Evolutionary conservation across 805 yeast species (phyloP).

Genomic region (Metschnikowia anglica): DNA sequence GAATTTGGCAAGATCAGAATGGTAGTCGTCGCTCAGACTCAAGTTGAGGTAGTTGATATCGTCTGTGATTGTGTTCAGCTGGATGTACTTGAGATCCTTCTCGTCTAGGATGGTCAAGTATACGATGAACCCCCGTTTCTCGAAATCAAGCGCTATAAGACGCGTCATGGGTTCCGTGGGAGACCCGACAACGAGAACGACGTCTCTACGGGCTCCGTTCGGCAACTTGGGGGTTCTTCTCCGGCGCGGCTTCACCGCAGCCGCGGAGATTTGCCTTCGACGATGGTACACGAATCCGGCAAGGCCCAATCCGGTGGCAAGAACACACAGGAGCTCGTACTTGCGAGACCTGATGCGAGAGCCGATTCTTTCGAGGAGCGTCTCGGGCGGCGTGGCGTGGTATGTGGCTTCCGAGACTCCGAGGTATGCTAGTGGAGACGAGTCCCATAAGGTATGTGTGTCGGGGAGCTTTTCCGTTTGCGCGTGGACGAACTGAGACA

Average conservation of each 20-base stretch:
- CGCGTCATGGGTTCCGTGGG: conserved; percentile 73
- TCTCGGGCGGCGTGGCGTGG: conserved; percentile 2
- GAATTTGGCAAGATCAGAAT: conserved; percentile 49
- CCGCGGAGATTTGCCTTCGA: not conserved
- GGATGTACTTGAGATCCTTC: conserved; percentile 51
- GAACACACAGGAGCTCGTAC: conserved; percentile 7
- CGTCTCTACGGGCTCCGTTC: conserved; percentile 75
- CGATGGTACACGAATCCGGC: conserved; percentile 11
- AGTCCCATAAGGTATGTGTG: conserved; percentile 16
- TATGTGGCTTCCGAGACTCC: conserved; percentile 1
- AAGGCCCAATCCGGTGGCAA: conserved; percentile 13
- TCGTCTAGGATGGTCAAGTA: conserved; percentile 72
- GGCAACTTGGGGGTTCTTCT: conserved; percentile 61
- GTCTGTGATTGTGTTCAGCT: conserved; percentile 55
- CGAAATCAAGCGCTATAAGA: conserved; percentile 69
- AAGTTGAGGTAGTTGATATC: conserved; percentile 69
- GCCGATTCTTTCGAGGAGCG: not conserved
- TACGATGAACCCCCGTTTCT: conserved; percentile 76
- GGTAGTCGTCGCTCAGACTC: conserved; percentile 44
- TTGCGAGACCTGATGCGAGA: not conserved
- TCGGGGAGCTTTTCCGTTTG: conserved; percentile 27
- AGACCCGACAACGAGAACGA: conserved; percentile 71
- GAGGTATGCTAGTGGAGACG: conserved; percentile 6
- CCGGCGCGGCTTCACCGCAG: conserved; percentile 14
- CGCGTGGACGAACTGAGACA: conserved; percentile 23